phyloP scores from a whole-genome alignment of 768 basidiomycete species.

The Mycena haematopus region DNA sequence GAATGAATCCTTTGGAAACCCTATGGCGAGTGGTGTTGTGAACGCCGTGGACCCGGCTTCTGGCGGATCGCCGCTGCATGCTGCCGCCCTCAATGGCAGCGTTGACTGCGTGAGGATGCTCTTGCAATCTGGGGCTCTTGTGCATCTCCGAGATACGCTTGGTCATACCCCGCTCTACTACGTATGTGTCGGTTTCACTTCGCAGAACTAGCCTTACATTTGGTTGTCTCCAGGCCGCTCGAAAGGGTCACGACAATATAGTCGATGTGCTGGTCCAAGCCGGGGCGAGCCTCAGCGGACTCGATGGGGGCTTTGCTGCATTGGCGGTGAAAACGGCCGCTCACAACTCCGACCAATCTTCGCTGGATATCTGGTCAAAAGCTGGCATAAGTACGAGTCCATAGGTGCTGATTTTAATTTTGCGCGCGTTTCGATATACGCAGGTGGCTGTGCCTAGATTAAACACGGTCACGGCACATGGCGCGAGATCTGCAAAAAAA shows the following conservation, averaged over 20 bases:
- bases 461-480: too few relatives aligned
- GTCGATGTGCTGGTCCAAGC: slow-evolving; percentile 73
- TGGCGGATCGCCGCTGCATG: slow-evolving; percentile 79
- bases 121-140: slow-evolving; percentile 77
- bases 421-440: too few relatives aligned
- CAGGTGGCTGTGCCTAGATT: too few relatives aligned
- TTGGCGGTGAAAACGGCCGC: slow-evolving; percentile 48
- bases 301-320: slow-evolving; percentile 66
- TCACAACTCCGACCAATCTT: slow-evolving; percentile 48
- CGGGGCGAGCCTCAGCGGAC: slow-evolving; percentile 75
- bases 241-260: slow-evolving; percentile 66
- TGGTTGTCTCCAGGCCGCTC: slow-evolving; percentile 63
- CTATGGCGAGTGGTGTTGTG: slow-evolving; percentile 69
- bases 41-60: slow-evolving; percentile 76
- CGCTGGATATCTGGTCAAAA: slow-evolving; percentile 61
- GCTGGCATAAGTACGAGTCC: slow-evolving; percentile 41
- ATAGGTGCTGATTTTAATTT: too few relatives aligned
- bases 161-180: slow-evolving; percentile 89
- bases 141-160: slow-evolving; percentile 79
- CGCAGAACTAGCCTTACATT: slow-evolving; percentile 9
- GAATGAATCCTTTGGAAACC: slow-evolving; percentile 33
- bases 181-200: slow-evolving; percentile 46
- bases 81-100: slow-evolving; percentile 76
- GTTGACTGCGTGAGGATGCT: slow-evolving; percentile 51
- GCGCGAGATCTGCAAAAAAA: too few relatives aligned